phyloP scores from a whole-genome alignment of 192 early-diverging fungal species.

The Coemansia pectinata region DNA sequence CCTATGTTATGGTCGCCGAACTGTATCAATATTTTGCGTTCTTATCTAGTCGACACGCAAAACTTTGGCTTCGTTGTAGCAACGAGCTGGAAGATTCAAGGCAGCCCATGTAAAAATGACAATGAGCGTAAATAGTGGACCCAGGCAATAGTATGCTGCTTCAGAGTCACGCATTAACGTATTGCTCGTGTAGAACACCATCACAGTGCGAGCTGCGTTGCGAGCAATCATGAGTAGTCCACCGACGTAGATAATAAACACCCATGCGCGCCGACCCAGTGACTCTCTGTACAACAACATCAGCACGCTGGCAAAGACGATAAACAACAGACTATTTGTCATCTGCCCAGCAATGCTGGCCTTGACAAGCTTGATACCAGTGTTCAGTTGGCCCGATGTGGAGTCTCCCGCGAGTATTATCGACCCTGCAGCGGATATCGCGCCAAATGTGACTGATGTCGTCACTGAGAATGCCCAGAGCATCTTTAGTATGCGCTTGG shows the following conservation, averaged over 20 bases:
- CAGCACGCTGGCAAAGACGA: neutral
- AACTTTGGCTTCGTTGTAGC: neutral
- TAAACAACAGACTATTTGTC: conserved; percentile 1
- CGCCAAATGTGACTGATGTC: conserved; percentile 10
- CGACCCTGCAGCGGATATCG: conserved; percentile 6
- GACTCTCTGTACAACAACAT: conserved; percentile 6
- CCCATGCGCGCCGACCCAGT: neutral
- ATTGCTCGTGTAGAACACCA: conserved; percentile 7
- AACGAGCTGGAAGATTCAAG: conserved; percentile 12
- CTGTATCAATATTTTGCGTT: neutral
- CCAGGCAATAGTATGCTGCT: conserved; percentile 19
- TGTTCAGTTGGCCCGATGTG: neutral
- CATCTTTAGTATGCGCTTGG: neutral
- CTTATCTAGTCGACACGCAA: neutral
- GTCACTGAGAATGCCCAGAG: conserved; percentile 6
- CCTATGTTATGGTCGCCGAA: neutral
- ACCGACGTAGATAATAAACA: conserved; percentile 3
- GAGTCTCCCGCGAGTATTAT: neutral
- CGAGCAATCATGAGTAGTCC: conserved; percentile 9
- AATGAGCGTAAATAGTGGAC: conserved; percentile 7
- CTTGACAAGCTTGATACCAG: conserved; percentile 10
- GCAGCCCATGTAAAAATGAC: conserved; percentile 13
- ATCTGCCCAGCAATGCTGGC: conserved; percentile 15
- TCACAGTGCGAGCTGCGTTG: neutral
- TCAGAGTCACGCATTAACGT: conserved; percentile 3